Evolutionary conservation across 805 yeast genomes (phyloP), one percentile per base, ranked within the genome.

Genomic region (Torulaspora delbrueckii): DNA sequence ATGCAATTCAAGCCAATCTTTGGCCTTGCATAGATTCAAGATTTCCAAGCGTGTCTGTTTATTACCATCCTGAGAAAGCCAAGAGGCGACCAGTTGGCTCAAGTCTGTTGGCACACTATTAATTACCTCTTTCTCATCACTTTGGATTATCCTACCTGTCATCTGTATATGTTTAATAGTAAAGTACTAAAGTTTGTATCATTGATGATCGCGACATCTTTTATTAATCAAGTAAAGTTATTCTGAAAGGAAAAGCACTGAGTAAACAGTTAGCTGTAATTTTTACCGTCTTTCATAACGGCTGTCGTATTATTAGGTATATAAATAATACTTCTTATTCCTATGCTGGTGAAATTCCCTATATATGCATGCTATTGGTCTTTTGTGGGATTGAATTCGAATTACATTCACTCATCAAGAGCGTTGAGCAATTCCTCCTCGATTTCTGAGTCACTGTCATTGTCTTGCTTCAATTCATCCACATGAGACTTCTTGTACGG

Each of bases 11-110:
- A 58, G 65, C 54, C 68, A 65, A 47, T 79, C 59, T 2, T 64
- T 53, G 0, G 52, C 47, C 1, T 59, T 57, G 10, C 72, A 70
- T 5, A 86, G 70, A 1, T 62, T 55, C 14, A 59, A 48, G 31
- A 87, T 80, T 59, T 86, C 85, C 4, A 69, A 50, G 37, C 82
- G 69, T 2, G 95, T 79, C 31, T 52, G 58, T n/a, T 62, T 62
- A 50, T 72, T 58, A 50, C 66, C 42, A 61, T 69, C 63, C 62
- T 70, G 48, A 6, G 43, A 25, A 7, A 66, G 46, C 69, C 69
- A 64, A 2, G 50, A 34, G 6, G 36, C 30, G 12, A 63, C 50
- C 13, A 47, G 34, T 2, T 24, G 42, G 22, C 38, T 45, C 33
- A 65, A 36, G 26, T 56, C 56, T 8, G 37, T 36, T 3, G 62